phyloP scores from a whole-genome alignment of 192 early-diverging fungal genomes.

The Gamsiella multidivaricata region DNA sequence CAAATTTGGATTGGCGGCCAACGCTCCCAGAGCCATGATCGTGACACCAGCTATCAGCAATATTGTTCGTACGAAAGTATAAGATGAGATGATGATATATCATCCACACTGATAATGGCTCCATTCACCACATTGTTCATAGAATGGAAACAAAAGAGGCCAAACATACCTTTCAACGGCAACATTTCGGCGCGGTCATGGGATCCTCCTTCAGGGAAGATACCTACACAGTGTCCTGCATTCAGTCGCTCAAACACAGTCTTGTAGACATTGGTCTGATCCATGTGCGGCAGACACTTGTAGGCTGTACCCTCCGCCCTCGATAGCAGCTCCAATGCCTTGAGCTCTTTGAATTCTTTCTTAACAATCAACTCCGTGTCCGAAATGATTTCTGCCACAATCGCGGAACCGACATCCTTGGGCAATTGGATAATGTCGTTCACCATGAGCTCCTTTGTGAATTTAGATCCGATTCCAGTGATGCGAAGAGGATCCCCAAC shows the following conservation, averaged over 20 bases:
- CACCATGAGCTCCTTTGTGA: conserved; percentile 72
- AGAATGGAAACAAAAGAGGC: background rate
- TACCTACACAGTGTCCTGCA: conserved; percentile 83
- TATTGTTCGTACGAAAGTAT: no score
- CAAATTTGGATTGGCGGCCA: conserved; percentile 83
- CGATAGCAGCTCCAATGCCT: conserved; percentile 72
- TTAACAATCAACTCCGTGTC: conserved; percentile 86
- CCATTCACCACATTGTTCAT: no score
- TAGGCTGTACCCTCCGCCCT: conserved; percentile 65
- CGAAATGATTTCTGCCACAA: conserved; percentile 82
- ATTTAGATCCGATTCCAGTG: conserved; percentile 74
- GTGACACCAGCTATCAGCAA: conserved; percentile 72
- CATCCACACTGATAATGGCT: no score
- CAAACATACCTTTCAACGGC: conserved; percentile 84
- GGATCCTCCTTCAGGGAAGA: conserved; percentile 98
- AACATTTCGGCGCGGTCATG: conserved; percentile 97
- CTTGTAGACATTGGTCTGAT: conserved; percentile 89
- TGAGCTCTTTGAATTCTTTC: conserved; percentile 78
- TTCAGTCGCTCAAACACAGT: conserved; percentile 83
- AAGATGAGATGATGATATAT: no score
- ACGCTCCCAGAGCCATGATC: conserved; percentile 90
- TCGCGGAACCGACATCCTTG: conserved; percentile 65
- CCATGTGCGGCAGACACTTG: conserved; percentile 84
- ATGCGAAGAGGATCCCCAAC: conserved; percentile 75
- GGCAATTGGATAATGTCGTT: conserved; percentile 75